Conservation (phyloP, 2,329 filamentous ascomycete species). For the Cercospora sojina region DNA sequence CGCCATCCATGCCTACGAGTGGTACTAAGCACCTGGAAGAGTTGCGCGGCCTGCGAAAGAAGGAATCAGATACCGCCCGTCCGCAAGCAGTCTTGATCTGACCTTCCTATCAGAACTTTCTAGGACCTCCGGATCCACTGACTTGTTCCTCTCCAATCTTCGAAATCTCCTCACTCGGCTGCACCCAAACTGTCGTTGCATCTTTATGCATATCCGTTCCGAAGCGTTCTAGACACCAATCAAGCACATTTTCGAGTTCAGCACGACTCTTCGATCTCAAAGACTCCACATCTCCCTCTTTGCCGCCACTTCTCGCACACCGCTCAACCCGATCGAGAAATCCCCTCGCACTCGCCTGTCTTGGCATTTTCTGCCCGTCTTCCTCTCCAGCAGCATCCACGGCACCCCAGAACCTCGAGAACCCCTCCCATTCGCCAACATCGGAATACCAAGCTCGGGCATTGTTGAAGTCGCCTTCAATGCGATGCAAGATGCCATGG, state of each 20-base stretch:
- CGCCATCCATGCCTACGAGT: background rate
- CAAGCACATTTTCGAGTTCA: constrained; percentile 46
- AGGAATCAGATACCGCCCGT: background rate
- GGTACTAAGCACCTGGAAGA: background rate
- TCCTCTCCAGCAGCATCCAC: constrained; percentile 29
- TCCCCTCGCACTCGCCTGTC: constrained; percentile 13
- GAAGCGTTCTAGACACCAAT: constrained; percentile 49
- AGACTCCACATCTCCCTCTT: constrained; percentile 31
- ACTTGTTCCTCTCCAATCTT: constrained; percentile 46
- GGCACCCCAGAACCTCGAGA: constrained; percentile 39
- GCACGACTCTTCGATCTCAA: constrained; percentile 39
- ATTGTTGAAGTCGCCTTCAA: constrained; percentile 54
- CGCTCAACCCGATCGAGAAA: constrained; percentile 19
- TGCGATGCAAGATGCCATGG: constrained; percentile 52
- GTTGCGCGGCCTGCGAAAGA: background rate
- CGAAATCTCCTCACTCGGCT: constrained; percentile 43
- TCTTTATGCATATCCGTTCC: constrained; percentile 45
- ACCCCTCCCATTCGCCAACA: constrained; percentile 42
- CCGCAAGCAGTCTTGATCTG: background rate
- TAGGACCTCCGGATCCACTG: constrained; percentile 46
- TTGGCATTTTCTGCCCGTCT: constrained; percentile 36
- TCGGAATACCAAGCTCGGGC: constrained; percentile 51
- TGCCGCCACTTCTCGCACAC: constrained; percentile 28
- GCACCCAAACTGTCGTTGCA: constrained; percentile 47
- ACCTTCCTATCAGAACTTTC: constrained; percentile 44